Base-by-base conservation (phyloP, 257 asterid genomes). In the Forsythia viridissima region DNA sequence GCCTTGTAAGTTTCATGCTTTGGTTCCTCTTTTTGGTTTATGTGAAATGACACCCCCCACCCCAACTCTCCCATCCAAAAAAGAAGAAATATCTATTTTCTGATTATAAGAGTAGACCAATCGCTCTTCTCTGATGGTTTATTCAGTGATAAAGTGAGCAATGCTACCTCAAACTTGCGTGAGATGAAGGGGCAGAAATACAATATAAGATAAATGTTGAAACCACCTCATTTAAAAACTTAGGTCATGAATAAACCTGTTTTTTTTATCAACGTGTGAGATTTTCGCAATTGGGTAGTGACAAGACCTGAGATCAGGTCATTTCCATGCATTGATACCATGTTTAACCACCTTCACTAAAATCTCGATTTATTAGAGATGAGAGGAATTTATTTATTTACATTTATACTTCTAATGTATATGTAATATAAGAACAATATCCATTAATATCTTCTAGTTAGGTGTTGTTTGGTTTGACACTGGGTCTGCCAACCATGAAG, bases 1-100 rank as follows among this genome's bases (percentile, higher is more conserved):
- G 99, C 82, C 97, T 94, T 65, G 99, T 94, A 89, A 90, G 98
- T 89, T 70, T 69, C 44, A 67, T 61, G 16, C 52, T 57, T 21
- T 5, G 10, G n/a, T 59, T 75, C 6, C 39, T 61, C 3, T 18
- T 16, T 65, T 39, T 36, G 51, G 2, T 63, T 46, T n/a, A 21
- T 52, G 30, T 73, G 67, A 59, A 59, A 20, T 59, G 67, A 59
- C 67, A 21, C 67, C 67, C 57, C 48, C 30, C 71, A 61, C 41
- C 61, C n/a, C 61, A 51, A 51, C 66, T 24, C 21, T 52, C 21
- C 63, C 24, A 52, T 12, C 52, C 52, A 12, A 48, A 48, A 48
- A 48, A 13, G 59, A 48, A 48, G 20, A 48, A 48, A 48, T 4
- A 48, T 15, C 0, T 48, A 15, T 43, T 48, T 4, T 20, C 15